Conservation (phyloP, 495 filamentous ascomycete species). For the Penicillium herquei region DNA sequence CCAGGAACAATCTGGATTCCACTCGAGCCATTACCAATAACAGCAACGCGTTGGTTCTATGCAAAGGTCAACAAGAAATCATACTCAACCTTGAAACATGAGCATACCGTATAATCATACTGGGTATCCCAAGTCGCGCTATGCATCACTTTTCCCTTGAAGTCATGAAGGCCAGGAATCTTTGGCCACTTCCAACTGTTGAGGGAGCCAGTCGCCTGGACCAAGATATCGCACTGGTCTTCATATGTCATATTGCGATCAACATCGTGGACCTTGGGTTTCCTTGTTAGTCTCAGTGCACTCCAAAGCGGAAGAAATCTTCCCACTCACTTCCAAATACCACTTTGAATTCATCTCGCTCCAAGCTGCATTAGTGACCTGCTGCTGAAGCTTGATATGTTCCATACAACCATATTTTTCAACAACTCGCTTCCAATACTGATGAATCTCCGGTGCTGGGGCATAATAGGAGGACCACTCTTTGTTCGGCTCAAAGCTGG, state of each 20-base stretch:
- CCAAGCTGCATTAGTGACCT: conserved; percentile 40
- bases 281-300: background rate
- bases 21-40: conserved; percentile 54
- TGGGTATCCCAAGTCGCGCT: conserved; percentile 51
- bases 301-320: background rate
- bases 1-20: conserved; percentile 60
- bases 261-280: conserved; percentile 38
- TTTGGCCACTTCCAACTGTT: conserved; percentile 57
- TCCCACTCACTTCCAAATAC: conserved; percentile 40
- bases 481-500: conserved; percentile 52
- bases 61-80: conserved; percentile 17
- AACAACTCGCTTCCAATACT: conserved; percentile 51
- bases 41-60: conserved; percentile 47
- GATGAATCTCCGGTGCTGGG: conserved; percentile 53
- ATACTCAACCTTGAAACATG: background rate
- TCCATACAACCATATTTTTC: conserved; percentile 42
- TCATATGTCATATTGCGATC: conserved; percentile 28
- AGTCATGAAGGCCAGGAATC: conserved; percentile 53
- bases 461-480: conserved; percentile 62
- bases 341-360: conserved; percentile 41
- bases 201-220: conserved; percentile 56
- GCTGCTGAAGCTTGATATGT: conserved; percentile 39
- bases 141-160: conserved; percentile 55
- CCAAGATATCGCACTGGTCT: conserved; percentile 54
- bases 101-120: conserved; percentile 31